Evolutionary conservation across 805 yeast species (phyloP), one percentile per base, ranked within the genome.

Genomic region (Alloascoidea hylecoeti): DNA sequence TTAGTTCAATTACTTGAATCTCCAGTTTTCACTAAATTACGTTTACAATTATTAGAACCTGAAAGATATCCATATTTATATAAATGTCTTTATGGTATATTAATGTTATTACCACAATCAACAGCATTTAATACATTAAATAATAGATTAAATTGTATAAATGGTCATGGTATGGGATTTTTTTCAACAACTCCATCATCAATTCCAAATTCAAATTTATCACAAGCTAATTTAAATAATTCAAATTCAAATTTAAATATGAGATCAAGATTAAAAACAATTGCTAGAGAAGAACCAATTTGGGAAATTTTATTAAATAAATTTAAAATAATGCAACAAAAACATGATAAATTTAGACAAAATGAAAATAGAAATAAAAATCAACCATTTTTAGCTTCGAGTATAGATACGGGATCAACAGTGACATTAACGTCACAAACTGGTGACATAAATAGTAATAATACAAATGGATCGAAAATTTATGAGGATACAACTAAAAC

Each of bases 71-170:
- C 94, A 1, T 81, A 70, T 49, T 60, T 92, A 23, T 83, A 79
- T 64, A 84, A 85, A 52, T 82, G 95, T 38, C 66, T 92, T 18
- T 92, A 85, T 53, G 98, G 97, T 1, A 69, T 92, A 18, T 62
- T 92, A 42, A 92, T 92, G 98, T 66, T 92, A 3, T 58, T 92
- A 37, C 98, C 98, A 0, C 98, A 92, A 53, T 84, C 96, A 0
- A 70, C 83, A 9, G 95, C 97, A 0, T 92, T 84, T 53, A 75
- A 70, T n/a, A 74, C 82, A 0, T 64, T 92, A 45, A 79, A 79
- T 45, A 82, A 78, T 49, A 66, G 98, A 42, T 63, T 92, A 37
- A 71, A 70, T 37, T 64, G 82, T 28, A 69, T 80, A 13, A 14
- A 9, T 9, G 15, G n/a, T 34, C 14, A 9, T 9, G 15, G n/a